phyloP scores from a whole-genome alignment of 1,284 basidiomycete species.

The Cutaneotrichosporon sp. region DNA sequence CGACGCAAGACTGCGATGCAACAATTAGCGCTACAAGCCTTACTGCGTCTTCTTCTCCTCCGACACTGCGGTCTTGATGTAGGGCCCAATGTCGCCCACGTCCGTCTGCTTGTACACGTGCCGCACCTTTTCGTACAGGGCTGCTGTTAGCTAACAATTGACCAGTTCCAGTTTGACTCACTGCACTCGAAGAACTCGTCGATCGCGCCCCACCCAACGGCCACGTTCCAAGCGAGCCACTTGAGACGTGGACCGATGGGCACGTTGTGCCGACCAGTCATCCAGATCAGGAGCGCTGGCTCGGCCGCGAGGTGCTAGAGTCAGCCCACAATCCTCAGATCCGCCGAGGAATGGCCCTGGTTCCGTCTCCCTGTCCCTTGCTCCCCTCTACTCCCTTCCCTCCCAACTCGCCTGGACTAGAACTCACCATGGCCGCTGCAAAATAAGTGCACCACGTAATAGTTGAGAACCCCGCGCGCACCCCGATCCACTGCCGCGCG shows the following conservation, averaged over 20 bases:
- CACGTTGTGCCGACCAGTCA: slow-evolving; percentile 20
- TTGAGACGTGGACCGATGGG: slow-evolving; percentile 26
- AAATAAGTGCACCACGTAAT: slow-evolving; percentile 27
- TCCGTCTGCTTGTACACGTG: slow-evolving; percentile 39
- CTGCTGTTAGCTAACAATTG: slow-evolving; percentile 16
- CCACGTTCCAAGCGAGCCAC: slow-evolving; percentile 35
- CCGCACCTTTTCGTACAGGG: slow-evolving; percentile 36
- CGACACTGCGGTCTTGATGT: slow-evolving; percentile 7
- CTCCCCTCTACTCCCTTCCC: not conserved
- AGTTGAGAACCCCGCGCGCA: slow-evolving; percentile 17
- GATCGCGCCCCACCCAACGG: slow-evolving; percentile 38
- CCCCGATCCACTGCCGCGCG: slow-evolving; percentile 5
- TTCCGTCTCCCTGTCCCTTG: not conserved
- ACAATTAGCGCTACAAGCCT: not conserved
- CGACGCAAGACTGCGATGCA: not conserved
- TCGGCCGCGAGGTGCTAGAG: slow-evolving; percentile 14
- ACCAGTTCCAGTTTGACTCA: slow-evolving; percentile 20
- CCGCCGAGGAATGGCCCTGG: not conserved
- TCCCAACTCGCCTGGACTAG: not conserved
- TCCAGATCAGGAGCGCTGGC: slow-evolving; percentile 11
- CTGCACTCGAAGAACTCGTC: slow-evolving; percentile 41
- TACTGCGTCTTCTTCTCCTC: slow-evolving; percentile 21
- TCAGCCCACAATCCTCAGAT: not conserved
- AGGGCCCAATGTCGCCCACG: slow-evolving; percentile 33
- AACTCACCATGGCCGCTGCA: slow-evolving; percentile 35